These are phyloP conservation scores for Millerozyma miso DNA, from an alignment of 805 yeast species.

Conservation along the genomic window DNA sequence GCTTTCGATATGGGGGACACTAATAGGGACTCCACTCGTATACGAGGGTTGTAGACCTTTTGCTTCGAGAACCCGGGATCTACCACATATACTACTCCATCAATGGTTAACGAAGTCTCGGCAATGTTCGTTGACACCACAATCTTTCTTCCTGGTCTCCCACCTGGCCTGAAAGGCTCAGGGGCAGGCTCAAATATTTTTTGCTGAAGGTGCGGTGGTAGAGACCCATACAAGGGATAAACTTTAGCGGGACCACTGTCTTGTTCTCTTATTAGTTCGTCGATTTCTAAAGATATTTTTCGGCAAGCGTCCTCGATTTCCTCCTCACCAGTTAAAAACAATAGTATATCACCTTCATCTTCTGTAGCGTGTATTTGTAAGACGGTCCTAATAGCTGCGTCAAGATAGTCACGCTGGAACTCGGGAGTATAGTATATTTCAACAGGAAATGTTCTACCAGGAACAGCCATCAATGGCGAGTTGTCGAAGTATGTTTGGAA, in stretches of 20 bases:
- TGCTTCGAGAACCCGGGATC: conserved; percentile 98
- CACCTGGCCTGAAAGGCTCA: conserved; percentile 61
- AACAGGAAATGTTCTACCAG: conserved; percentile 97
- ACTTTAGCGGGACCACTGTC: conserved; percentile 85
- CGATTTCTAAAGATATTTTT: conserved; percentile 82
- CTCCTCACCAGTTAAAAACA: conserved; percentile 94
- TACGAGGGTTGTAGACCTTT: conserved; percentile 93
- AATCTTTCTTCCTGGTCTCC: conserved; percentile 92
- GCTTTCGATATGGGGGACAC: conserved; percentile 98
- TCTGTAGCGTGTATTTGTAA: conserved; percentile 96
- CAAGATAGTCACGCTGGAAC: conserved; percentile 89
- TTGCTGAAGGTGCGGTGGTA: conserved; percentile 95
- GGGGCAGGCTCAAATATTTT: conserved; percentile 91
- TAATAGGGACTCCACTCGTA: conserved; percentile 87
- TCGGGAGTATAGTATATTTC: conserved; percentile 97
- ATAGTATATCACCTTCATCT: conserved; percentile 82
- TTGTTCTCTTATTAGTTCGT: conserved; percentile 82
- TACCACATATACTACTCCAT: conserved; percentile 94
- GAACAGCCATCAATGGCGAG: conserved; percentile 93
- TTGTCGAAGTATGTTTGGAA: conserved; percentile 84
- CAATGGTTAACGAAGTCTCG: conserved; percentile 95
- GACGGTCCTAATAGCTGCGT: conserved; percentile 92
- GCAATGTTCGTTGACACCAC: conserved; percentile 94
- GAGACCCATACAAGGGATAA: conserved; percentile 92
- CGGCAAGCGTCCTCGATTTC: conserved; percentile 97